A percentile compares a stretch with the other conserved stretches of the same genome.
Evolutionary conservation across 257 asterid species (phyloP).

Genomic region (Eustoma russellianum): DNA sequence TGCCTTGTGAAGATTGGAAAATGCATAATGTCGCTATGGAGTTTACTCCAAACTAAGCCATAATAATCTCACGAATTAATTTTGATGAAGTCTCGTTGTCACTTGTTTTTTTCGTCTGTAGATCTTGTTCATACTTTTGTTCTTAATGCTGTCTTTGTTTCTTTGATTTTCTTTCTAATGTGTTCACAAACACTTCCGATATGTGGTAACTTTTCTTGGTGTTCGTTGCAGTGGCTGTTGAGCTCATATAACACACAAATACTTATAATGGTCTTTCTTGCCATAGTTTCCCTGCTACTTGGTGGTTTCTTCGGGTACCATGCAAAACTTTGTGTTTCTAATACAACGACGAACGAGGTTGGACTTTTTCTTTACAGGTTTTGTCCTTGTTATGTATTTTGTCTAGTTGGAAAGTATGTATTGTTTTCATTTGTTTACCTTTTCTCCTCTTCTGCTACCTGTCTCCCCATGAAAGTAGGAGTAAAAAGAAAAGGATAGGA

Average conservation of each 20-base stretch:
- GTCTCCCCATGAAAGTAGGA: too few species aligned
- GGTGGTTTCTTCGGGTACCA: conserved; percentile 89
- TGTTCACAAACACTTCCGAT: conserved; percentile 3
- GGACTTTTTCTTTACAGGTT: neutral
- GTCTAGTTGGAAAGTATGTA: too few species aligned
- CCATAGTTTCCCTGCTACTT: conserved; percentile 62
- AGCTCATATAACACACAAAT: conserved; percentile 75
- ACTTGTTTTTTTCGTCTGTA: too few species aligned
- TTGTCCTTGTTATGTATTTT: too few species aligned
- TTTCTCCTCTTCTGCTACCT: too few species aligned
- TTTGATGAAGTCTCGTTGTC: too few species aligned
- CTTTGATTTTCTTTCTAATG: neutral
- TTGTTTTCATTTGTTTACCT: too few species aligned
- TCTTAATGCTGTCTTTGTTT: neutral
- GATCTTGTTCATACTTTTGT: neutral
- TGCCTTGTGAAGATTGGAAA: too few species aligned
- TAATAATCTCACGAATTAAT: too few species aligned
- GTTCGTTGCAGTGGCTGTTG: conserved; percentile 79
- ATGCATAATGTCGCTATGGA: too few species aligned
- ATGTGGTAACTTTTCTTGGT: conserved; percentile 7
- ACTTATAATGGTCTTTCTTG: conserved; percentile 78
- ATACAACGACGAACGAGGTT: conserved; percentile 97
- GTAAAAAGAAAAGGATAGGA: too few species aligned
- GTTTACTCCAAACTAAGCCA: too few species aligned
- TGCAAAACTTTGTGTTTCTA: conserved; percentile 76